Conservation (phyloP, 257 asterid species). For the Solanum verrucosum region DNA sequence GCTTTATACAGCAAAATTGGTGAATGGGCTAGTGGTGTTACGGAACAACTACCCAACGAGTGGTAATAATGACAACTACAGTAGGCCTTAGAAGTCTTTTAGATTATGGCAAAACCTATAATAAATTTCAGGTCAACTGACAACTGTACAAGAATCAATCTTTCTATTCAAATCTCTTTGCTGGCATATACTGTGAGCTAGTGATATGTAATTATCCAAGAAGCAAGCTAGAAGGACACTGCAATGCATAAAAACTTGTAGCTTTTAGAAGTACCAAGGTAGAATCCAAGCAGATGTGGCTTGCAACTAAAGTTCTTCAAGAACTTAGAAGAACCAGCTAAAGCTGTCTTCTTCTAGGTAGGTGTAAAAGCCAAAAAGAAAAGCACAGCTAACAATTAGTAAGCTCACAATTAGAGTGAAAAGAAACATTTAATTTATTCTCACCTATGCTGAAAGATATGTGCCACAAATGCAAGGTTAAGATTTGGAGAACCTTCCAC, state of each 20-base stretch:
- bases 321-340: background rate
- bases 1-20: background rate
- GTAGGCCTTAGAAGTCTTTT: background rate
- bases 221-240: background rate
- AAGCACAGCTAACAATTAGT: background rate
- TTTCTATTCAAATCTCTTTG: background rate
- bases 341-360: background rate
- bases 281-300: background rate
- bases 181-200: background rate
- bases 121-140: background rate
- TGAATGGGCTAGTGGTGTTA: background rate
- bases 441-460: slow-evolving; percentile 83
- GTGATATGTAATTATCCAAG: background rate
- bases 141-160: background rate
- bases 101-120: background rate
- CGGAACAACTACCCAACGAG: background rate
- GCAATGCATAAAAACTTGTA: background rate
- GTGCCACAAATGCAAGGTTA: slow-evolving; percentile 94
- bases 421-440: background rate
- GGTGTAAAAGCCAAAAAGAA: background rate
- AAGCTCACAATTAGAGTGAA: background rate
- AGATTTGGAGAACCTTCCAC: slow-evolving; percentile 84
- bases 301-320: background rate
- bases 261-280: background rate
- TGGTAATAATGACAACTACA: background rate